Base-by-base conservation (phyloP, 371 early-diverging fungal genomes). In the Massospora cicadina region DNA sequence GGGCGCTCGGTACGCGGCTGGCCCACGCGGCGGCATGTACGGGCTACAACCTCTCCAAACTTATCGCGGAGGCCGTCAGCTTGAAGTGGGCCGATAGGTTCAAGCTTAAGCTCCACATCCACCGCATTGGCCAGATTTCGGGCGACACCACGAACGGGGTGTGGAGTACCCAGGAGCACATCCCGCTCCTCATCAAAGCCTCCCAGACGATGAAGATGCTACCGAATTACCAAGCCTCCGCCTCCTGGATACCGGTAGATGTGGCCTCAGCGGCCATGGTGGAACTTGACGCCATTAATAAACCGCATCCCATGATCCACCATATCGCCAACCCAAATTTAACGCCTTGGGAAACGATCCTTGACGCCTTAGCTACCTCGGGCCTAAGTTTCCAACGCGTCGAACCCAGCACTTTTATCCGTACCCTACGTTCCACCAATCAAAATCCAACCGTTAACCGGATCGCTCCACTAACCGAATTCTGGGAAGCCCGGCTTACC, bases 11-110 rank as follows among this genome's bases (percentile, higher is more conserved):
- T 17, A 43, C 43, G 10, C 43, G 17, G 43, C 43, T 43, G 43
- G 17, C 43, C 43, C 43, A 43, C 10, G 43, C 10, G 43, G 43
- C 10, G 10, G 66, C 70, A 74, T 33, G 32, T 3, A 73, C 72
- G 68, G 76, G 78, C 1, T 78, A 76, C 54, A 70, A 67, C 7
- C 72, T 75, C 3, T 73, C 73, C 54, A 78, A 78, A 54, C 75
- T 70, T 54, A 66, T 78, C 55, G 68, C 71, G 29, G 75, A 78
- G 53, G 67, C 64, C 2, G 10, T 62, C n/a, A 43, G 13, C n/a
- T 33, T 7, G 2, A 62, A 13, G 2, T 64, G 75, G 27, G 60
- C 72, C 2, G 30, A 68, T 17, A 70, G 71, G 31, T 62, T 33
- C 43, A 70, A 69, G 10, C 67, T 76, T 13, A 75, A 74, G 0